Evolutionary conservation across 164 flowering plant genomes (phyloP), one percentile per base, ranked within the genome.

Genomic region (Houttuynia cordata): DNA sequence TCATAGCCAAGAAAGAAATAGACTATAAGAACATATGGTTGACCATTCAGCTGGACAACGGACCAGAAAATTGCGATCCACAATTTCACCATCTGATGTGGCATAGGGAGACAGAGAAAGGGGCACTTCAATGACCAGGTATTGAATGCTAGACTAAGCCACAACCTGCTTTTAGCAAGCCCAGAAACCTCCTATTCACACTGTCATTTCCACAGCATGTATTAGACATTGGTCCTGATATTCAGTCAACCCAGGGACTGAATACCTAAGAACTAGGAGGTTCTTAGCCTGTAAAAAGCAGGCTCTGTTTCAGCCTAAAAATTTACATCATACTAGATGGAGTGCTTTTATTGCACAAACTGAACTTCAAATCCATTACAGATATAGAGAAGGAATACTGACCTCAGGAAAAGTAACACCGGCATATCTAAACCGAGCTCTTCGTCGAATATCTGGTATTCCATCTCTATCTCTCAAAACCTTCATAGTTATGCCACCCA

Each of bases 391-490:
- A 23, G 57, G 41, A 47, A 19, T 64, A 67, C 83, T 58, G 66
- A 92, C 98, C 97, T 86, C 82, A 21, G 91, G 94, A 61, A 80
- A 68, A 63, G 81, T 61, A 22, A 89, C 82, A 76, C 77, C 79
- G 62, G 90, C 80, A 82, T 87, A 93, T 70, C 89, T 85, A 78
- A 63, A 89, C 61, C 98, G 93, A 69, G 96, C 87, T 39, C 78
- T 76, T 60, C 91, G 74, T 42, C 96, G 78, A 64, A 92, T 87
- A 80, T 92, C 98, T 68, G 98, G 98, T 67, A 92, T 74, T 41
- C 98, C 98, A 73, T 89, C 90, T 73, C 78, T 80, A 71, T 86
- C 90, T 72, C 91, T 82, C 65, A 84, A 57, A 67, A 71, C 84
- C 98, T 93, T 73, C 66, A 74, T 39, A 68, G 63, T 70, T 39